Base-by-base conservation (phyloP, 2,329 filamentous ascomycete species). In the Neonectria neomacrospora region DNA sequence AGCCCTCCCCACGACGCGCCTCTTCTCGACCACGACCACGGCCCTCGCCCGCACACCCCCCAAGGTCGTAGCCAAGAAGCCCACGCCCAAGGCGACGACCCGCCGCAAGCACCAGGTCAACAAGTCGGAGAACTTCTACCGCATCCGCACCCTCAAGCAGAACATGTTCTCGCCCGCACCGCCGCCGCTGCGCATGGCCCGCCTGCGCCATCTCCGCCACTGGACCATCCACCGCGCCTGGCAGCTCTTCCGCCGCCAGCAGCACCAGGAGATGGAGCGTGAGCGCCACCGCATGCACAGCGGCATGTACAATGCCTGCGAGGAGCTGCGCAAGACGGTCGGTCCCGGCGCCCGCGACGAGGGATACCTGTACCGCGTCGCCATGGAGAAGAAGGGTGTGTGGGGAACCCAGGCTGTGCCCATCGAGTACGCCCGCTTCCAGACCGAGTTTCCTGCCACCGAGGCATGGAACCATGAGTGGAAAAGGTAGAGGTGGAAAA, bases 221-320 rank as follows among this genome's bases (percentile, higher is more conserved):
- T 99, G 96, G 96, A 98, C 96, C 54, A 98, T 99, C 79, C 94
- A 98, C 84, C 94, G 96, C 72, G 95, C 95, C 22, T 98, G 94
- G 93, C 86, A 92, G 73, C 85, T 98, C 30, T 91, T 91, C 80
- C 89, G 90, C 73, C 86, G 90, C 71, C 87, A 91, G 76, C 85
- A 89, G 73, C 89, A 89, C 52, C 83, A 86, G 67, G 80, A 82
- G 37, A 85, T 88, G 54, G 85, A 92, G 76, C 81, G 85, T 58
- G 92, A 94, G 77, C 85, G 97, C 50, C 88, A 93, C 81, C 85
- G 92, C 64, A 86, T 89, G 82, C 94, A 94, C 81, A 90, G 92
- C 75, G 88, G 88, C 75, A 98, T 99, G 91, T 85, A 86, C 63
- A 83, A 84, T 47, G 95, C 96, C 23, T 96, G 93, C 80, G 96